Evolutionary conservation across 805 yeast species (phyloP).

Genomic region (Kregervanrija pseudodelftensis): DNA sequence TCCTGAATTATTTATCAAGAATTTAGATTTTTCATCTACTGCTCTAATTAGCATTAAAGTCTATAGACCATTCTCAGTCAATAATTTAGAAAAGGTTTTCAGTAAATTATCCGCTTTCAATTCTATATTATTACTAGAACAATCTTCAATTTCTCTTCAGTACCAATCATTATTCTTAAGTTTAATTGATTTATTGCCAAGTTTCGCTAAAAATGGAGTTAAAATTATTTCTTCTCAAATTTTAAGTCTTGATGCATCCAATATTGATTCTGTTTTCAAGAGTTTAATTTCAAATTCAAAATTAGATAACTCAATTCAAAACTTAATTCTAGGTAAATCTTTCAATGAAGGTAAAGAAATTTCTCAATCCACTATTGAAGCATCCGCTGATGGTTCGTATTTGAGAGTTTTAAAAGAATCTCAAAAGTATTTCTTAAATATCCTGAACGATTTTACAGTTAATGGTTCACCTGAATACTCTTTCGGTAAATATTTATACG

Average conservation of each 20-base stretch:
- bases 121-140: slow-evolving; percentile 56
- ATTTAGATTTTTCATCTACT: slow-evolving; percentile 16
- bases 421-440: slow-evolving; percentile 32
- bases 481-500: slow-evolving; percentile 64
- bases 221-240: slow-evolving; percentile 53
- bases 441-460: slow-evolving; percentile 51
- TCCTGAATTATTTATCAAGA: slow-evolving; percentile 21
- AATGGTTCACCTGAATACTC: slow-evolving; percentile 79
- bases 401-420: slow-evolving; percentile 67
- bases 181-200: slow-evolving; percentile 51
- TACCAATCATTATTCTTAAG: slow-evolving; percentile 54
- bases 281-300: slow-evolving; percentile 46
- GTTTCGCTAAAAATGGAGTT: slow-evolving; percentile 38
- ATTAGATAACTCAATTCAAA: slow-evolving; percentile 51
- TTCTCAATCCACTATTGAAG: slow-evolving; percentile 31
- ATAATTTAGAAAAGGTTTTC: slow-evolving; percentile 39
- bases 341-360: slow-evolving; percentile 19
- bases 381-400: slow-evolving; percentile 71
- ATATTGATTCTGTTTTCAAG: slow-evolving; percentile 37
- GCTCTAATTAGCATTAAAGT: slow-evolving; percentile 53
- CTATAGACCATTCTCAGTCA: slow-evolving; percentile 66
- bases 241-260: slow-evolving; percentile 32
- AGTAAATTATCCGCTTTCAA: slow-evolving; percentile 1
- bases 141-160: slow-evolving; percentile 37
- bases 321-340: slow-evolving; percentile 49